These are phyloP conservation scores for Gigaspora rosea DNA, from an alignment of 192 early-diverging fungal species.

Conservation along the genomic window DNA sequence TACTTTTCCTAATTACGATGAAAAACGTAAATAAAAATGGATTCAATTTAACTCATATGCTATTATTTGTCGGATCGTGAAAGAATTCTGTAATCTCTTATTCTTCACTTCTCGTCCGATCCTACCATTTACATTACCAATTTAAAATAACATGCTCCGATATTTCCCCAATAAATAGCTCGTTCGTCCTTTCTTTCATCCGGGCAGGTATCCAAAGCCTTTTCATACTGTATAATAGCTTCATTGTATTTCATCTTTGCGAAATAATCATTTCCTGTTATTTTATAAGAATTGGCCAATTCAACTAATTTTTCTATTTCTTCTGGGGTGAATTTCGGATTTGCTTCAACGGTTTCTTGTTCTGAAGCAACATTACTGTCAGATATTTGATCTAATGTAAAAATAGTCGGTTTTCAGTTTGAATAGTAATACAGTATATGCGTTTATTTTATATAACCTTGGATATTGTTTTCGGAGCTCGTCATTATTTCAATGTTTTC, in stretches of 20 bases:
- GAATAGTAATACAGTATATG: too few species aligned
- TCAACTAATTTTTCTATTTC: conserved; percentile 40
- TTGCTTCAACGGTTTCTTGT: not conserved
- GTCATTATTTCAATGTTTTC: too few species aligned
- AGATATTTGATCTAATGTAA: too few species aligned
- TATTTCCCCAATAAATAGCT: conserved; percentile 60
- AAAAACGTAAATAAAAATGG: not conserved
- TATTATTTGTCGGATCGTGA: not conserved
- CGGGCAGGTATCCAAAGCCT: conserved; percentile 50
- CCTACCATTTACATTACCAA: conserved; percentile 36
- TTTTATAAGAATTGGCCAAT: conserved; percentile 53
- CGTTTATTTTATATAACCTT: too few species aligned
- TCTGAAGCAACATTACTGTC: too few species aligned
- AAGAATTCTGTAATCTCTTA: not conserved
- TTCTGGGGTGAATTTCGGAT: conserved; percentile 24
- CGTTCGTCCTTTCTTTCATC: conserved; percentile 44
- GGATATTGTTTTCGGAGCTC: too few species aligned
- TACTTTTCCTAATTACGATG: conserved; percentile 35
- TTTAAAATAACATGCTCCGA: conserved; percentile 68
- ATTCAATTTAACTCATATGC: not conserved
- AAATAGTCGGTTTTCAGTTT: too few species aligned
- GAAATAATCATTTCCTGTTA: conserved; percentile 50
- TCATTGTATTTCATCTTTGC: conserved; percentile 44
- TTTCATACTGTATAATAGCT: conserved; percentile 47
- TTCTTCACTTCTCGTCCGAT: not conserved